Evolutionary conservation across 169 alveolate genomes (phyloP).

Genomic region (Plasmodium berghei): DNA sequence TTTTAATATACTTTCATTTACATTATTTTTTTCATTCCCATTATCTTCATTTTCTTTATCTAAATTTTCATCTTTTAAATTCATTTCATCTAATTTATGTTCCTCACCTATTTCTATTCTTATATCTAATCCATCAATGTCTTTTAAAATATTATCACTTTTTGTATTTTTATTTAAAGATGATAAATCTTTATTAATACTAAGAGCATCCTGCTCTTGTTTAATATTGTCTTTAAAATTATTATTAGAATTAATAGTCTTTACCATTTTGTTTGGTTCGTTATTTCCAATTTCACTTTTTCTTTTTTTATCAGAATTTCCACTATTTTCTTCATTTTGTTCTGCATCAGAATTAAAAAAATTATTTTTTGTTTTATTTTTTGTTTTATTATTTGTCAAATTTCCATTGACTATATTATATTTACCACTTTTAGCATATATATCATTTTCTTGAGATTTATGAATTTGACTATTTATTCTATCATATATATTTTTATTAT

Average conservation of each 20-base stretch:
- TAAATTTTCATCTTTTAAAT: neutral
- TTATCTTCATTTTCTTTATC: neutral
- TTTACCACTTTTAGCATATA: neutral
- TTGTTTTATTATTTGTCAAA: too few species aligned
- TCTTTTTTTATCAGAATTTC: neutral
- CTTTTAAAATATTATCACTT: too few species aligned
- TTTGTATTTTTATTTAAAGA: too few species aligned
- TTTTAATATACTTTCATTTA: conserved; percentile 8
- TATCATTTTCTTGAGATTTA: neutral
- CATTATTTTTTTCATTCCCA: neutral
- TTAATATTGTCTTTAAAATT: neutral
- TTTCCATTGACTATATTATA: too few species aligned
- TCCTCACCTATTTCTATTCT: neutral
- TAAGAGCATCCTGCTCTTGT: neutral
- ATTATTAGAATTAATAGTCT: neutral
- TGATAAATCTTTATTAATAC: too few species aligned
- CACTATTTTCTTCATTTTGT: neutral
- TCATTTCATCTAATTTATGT: neutral
- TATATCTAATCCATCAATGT: neutral
- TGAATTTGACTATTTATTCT: too few species aligned
- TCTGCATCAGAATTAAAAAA: too few species aligned
- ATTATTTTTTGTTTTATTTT: too few species aligned
- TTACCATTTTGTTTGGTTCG: neutral
- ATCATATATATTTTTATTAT: too few species aligned
- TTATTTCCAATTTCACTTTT: neutral